Percentiles rank a stretch among this genome's conserved stretches.
Evolutionary conservation across 495 filamentous ascomycete genomes (phyloP).

Genomic region (Gamarada debralockiae): DNA sequence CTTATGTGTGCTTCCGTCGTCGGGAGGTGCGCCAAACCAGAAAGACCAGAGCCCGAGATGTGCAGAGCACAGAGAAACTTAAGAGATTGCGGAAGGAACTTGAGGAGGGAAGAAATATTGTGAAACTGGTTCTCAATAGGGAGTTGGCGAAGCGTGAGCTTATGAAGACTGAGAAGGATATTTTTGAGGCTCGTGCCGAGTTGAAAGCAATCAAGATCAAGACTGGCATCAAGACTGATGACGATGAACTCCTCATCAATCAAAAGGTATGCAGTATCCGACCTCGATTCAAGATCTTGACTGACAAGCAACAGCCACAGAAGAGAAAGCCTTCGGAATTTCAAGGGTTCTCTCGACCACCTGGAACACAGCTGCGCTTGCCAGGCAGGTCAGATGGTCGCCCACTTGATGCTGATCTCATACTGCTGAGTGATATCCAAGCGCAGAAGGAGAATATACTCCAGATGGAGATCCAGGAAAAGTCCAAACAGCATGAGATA

Average conservation of each 20-base stretch:
- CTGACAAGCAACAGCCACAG: constrained; percentile 45
- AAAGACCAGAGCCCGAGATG: constrained; percentile 91
- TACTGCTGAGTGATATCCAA: constrained; percentile 66
- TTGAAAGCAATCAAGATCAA: constrained; percentile 86
- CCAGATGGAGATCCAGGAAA: constrained; percentile 70
- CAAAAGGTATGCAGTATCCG: constrained; percentile 63
- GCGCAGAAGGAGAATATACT: constrained; percentile 82
- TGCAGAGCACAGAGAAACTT: constrained; percentile 90
- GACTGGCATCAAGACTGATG: constrained; percentile 82
- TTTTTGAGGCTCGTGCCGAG: constrained; percentile 76
- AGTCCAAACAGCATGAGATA: constrained; percentile 74
- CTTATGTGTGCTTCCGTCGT: constrained; percentile 96
- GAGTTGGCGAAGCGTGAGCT: constrained; percentile 76
- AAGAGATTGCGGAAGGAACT: constrained; percentile 87
- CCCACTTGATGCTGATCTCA: constrained; percentile 69
- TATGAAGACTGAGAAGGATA: constrained; percentile 62
- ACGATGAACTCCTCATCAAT: constrained; percentile 93
- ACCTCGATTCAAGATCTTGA: constrained; percentile 4
- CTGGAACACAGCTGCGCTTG: constrained; percentile 58
- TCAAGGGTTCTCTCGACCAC: constrained; percentile 49
- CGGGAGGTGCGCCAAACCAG: constrained; percentile 91
- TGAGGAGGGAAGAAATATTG: constrained; percentile 80
- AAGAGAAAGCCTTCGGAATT: constrained; percentile 63
- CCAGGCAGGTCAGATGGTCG: constrained; percentile 68
- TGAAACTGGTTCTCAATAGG: constrained; percentile 70